Evolutionary conservation across 805 yeast species (phyloP), one percentile per base, ranked within the genome.

Genomic region (Yamadazyma paraphyllophila): DNA sequence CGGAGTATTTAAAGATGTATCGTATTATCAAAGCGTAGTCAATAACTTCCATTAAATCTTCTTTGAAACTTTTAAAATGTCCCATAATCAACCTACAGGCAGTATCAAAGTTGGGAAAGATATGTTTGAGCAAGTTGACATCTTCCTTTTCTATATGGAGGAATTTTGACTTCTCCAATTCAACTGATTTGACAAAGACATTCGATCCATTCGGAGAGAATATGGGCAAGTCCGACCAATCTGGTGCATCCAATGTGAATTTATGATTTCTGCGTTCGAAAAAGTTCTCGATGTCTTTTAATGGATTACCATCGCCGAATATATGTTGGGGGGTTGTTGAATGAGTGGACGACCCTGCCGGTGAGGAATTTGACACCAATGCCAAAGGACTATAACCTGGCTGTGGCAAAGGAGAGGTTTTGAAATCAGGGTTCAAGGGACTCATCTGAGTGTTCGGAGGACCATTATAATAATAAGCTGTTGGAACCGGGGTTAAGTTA

Each of bases 11-110:
- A 12, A 51, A 33, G 5, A 43, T 25, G 13, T 30, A 40, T 15
- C 42, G 29, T 5, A 48, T 3, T 8, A 46, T 26, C 6, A 30
- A 17, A 13, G 31, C 32, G 38, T 42, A 51, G 37, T 51, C 55
- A 3, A 51, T 42, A 12, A 51, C 25, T 17, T 48, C 49, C 11
- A 48, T 13, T 14, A 46, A 37, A 41, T 51, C 55, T 31, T 48
- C 52, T 36, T 48, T 48, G 20, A 48, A 48, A 14, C 39, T 33
- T 20, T 41, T 39, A 38, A 51, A 48, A 38, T 46, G 47, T 10
- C 43, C 43, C 37, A 46, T 16, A 30, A 39, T 39, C 16, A 51
- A 31, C 14, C 16, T 32, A 32, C 43, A 39, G 1, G 43, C 26
- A 2, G 15, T 11, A 2, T 27, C 25, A 8, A 25, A 35, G 12